Base-by-base conservation (phyloP, 1,284 basidiomycete genomes). In the Clitocybe nebularis region DNA sequence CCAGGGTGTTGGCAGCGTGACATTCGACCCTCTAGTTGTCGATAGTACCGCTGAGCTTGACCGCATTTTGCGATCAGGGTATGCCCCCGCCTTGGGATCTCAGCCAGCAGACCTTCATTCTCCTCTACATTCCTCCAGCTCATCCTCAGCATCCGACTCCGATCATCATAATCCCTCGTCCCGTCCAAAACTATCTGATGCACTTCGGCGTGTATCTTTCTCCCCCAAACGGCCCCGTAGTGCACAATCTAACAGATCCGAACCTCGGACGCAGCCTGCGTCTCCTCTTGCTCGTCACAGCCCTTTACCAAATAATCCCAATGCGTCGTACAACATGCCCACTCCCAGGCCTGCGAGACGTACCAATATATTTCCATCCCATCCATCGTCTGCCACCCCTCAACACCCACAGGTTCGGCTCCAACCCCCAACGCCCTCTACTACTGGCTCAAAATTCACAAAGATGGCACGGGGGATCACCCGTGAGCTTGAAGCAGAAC, bases 141-240 rank as follows among this genome's bases (percentile, higher is more conserved):
- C 69, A 23, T 67, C 71, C 4, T 71, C 74, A 5, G 64, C 67
- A 24, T 66, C 67, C n/a, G 59, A 60, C 41, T 71, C 75, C 9
- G 73, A 74, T 21, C 45, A 74, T 21, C 45, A 56, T 24, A 45
- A 43, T 13, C 41, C 45, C 22, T 35, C 51, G 4, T 52, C 71
- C 7, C 72, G 81, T 33, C 79, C 81, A 4, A 82, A 76, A 54
- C 68, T 88, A 19, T 70, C 80, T 1, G 84, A 87, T 50, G 75
- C 82, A 3, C 69, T 88, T 7, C 71, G 75, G 16, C 74, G 75
- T 20, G 72, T 80, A 25, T 72, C 77, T 0, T 83, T 85, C 58
- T 86, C 84, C 9, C 84, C 83, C 3, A 80, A 81, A 55, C 74
- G 84, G 8, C 85, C 83, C 0, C 75, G 80, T 9, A 75, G 63